Evolutionary conservation across 106 monocot species (phyloP).

Genomic region (Dendrobium catenatum): DNA sequence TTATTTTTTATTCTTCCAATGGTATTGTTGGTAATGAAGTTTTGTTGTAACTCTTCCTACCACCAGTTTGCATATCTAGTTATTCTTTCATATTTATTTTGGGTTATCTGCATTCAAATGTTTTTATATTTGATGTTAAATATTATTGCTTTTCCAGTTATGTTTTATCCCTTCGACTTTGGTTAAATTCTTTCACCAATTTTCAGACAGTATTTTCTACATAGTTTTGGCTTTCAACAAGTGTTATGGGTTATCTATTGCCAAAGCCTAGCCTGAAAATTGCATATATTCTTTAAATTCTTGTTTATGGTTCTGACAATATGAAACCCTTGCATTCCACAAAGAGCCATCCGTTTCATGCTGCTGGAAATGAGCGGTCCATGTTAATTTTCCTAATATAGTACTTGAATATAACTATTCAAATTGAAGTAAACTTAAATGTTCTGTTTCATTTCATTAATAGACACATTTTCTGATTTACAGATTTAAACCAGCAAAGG

Average conservation of each 20-base stretch:
- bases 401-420: neutral
- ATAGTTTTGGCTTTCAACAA: neutral
- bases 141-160: neutral
- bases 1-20: too few relatives aligned
- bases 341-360: neutral
- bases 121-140: neutral
- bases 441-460: neutral
- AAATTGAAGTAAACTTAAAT: neutral
- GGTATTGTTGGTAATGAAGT: too few relatives aligned
- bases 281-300: neutral
- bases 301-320: neutral
- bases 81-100: neutral
- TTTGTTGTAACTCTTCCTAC: too few relatives aligned
- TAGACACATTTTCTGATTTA: conserved; percentile 10
- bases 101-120: neutral
- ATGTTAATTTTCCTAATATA: neutral
- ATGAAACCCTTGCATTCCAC: neutral
- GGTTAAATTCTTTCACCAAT: neutral
- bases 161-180: neutral
- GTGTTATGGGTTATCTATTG: neutral
- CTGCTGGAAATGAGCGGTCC: neutral
- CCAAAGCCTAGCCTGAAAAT: neutral
- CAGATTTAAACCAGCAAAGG: conserved; percentile 72
- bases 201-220: neutral
- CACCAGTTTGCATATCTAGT: too few relatives aligned